These are phyloP conservation scores for Fonsecaea erecta DNA, from an alignment of 2,329 filamentous ascomycete species.

Conservation along the genomic window DNA sequence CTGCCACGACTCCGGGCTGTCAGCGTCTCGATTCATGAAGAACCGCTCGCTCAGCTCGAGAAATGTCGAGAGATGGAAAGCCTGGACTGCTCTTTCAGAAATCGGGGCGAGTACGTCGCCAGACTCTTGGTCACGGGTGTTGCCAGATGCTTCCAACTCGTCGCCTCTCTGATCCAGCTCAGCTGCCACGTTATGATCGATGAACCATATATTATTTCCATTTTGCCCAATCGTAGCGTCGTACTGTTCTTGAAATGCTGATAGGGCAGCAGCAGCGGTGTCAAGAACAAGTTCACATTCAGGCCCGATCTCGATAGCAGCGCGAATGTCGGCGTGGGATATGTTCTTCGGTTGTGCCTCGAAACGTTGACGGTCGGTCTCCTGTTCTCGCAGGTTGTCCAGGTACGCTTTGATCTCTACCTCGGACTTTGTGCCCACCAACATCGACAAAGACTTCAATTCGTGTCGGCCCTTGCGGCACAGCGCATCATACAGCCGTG, in stretches of 20 bases:
- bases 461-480: constrained; percentile 67
- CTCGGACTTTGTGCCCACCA: constrained; percentile 72
- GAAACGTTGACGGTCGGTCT: constrained; percentile 48
- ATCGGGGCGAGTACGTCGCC: not conserved
- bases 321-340: constrained; percentile 64
- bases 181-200: constrained; percentile 50
- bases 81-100: constrained; percentile 31
- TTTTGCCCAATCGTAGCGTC: constrained; percentile 67
- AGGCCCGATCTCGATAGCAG: constrained; percentile 72
- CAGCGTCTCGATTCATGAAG: constrained; percentile 71
- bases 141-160: not conserved
- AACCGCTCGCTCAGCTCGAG: constrained; percentile 66
- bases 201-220: constrained; percentile 59
- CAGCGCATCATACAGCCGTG: constrained; percentile 68
- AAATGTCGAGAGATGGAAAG: constrained; percentile 67
- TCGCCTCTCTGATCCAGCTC: constrained; percentile 15
- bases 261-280: constrained; percentile 67
- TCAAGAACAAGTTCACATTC: constrained; percentile 71
- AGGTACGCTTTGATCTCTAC: constrained; percentile 76
- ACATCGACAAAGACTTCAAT: constrained; percentile 63
- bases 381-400: constrained; percentile 60
- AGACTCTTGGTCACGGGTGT: not conserved
- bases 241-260: constrained; percentile 65
- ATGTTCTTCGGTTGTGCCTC: constrained; percentile 46
- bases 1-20: constrained; percentile 70